phyloP scores from a whole-genome alignment of 2,329 filamentous ascomycete species.

The Colletotrichum gigasporum region DNA sequence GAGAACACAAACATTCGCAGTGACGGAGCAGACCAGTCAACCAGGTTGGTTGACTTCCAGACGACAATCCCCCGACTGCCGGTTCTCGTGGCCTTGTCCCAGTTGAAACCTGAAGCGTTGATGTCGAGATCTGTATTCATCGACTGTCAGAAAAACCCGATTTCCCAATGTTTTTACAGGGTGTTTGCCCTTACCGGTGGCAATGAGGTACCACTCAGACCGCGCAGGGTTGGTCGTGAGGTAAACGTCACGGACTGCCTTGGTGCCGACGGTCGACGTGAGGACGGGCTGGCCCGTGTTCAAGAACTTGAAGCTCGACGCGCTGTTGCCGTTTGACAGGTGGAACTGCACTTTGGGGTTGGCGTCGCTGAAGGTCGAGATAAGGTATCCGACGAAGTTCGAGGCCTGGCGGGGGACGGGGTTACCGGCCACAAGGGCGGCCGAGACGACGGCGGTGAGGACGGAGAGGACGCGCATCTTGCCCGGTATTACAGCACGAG shows the following conservation, averaged over 20 bases:
- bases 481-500: neutral
- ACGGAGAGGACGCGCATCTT: conserved; percentile 10
- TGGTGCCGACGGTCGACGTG: conserved; percentile 44
- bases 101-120: conserved; percentile 43
- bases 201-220: conserved; percentile 46
- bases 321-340: conserved; percentile 43
- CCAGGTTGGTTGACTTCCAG: conserved; percentile 46
- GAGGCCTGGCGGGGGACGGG: conserved; percentile 17
- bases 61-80: conserved; percentile 47
- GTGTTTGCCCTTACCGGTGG: conserved; percentile 39
- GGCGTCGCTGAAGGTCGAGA: conserved; percentile 47
- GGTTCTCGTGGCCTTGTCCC: conserved; percentile 45
- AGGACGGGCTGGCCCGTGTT: conserved; percentile 44
- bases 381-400: conserved; percentile 44
- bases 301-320: conserved; percentile 43
- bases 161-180: no score
- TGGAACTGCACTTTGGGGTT: conserved; percentile 44
- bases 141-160: neutral
- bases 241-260: conserved; percentile 46
- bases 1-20: conserved; percentile 32
- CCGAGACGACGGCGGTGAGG: neutral
- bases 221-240: conserved; percentile 43
- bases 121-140: conserved; percentile 44
- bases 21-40: conserved; percentile 44
- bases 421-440: neutral